Evolutionary conservation across 495 filamentous ascomycete species (phyloP).

Genomic region (Elaphomyces granulatus): DNA sequence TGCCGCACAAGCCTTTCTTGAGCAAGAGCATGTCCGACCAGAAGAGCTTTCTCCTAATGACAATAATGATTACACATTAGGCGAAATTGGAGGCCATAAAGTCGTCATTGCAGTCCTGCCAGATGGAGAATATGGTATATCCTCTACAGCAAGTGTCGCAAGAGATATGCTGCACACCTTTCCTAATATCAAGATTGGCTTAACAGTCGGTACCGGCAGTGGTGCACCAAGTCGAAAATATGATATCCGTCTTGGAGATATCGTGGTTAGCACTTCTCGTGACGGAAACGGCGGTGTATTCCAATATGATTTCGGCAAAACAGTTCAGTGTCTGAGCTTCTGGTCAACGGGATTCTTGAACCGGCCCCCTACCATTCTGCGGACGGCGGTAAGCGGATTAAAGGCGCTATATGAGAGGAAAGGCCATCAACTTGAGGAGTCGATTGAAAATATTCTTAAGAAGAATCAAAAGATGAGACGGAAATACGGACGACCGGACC

Average conservation of each 20-base stretch:
- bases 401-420: constrained; percentile 4
- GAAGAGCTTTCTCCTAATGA: constrained; percentile 8
- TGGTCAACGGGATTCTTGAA: constrained; percentile 18
- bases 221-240: constrained; percentile 19
- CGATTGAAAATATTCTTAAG: constrained; percentile 10
- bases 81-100: constrained; percentile 25
- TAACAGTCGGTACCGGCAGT: constrained; percentile 32
- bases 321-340: constrained; percentile 7
- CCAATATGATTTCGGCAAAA: constrained; percentile 26
- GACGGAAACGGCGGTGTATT: constrained; percentile 17
- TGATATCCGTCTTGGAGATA: constrained; percentile 24
- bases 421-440: constrained; percentile 12
- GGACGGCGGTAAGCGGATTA: constrained; percentile 9
- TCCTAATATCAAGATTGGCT: constrained; percentile 16
- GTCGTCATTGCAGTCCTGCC: constrained; percentile 21
- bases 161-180: constrained; percentile 21
- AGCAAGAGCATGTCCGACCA: constrained; percentile 9
- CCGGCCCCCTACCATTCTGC: constrained; percentile 17
- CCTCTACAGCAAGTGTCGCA: constrained; percentile 19
- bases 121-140: constrained; percentile 14
- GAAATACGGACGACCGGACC: constrained; percentile 16
- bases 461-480: constrained; percentile 10
- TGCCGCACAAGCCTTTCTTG: constrained; percentile 20
- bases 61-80: constrained; percentile 22
- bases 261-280: constrained; percentile 17